These are phyloP conservation scores for Melanopsichium pennsylvanicum DNA, from an alignment of 1,284 basidiomycete species.

Conservation along the genomic window DNA sequence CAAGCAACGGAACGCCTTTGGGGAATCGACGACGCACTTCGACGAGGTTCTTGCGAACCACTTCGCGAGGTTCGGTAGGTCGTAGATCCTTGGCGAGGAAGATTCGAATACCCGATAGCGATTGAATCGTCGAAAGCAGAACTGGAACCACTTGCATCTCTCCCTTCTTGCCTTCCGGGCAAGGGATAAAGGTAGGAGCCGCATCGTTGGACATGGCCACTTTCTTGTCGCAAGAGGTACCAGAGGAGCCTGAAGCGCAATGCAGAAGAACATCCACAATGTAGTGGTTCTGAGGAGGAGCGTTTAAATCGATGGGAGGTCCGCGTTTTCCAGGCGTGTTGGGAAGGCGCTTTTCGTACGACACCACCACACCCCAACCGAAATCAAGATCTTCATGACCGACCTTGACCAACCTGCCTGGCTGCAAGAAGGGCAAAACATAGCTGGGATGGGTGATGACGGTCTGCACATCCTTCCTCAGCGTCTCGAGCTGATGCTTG, in stretches of 20 bases:
- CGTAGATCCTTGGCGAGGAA: conserved; percentile 90
- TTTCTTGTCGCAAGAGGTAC: conserved; percentile 24
- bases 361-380: conserved; percentile 93
- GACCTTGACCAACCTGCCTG: conserved; percentile 88
- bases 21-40: conserved; percentile 91
- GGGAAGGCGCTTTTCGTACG: conserved; percentile 83
- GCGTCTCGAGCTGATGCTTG: conserved; percentile 87
- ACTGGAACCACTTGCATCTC: conserved; percentile 88
- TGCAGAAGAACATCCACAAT: conserved; percentile 91
- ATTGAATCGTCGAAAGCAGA: conserved; percentile 83
- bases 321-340: conserved; percentile 45
- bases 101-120: conserved; percentile 85
- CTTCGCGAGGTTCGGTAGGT: conserved; percentile 77
- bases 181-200: conserved; percentile 41
- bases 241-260: conserved; percentile 74
- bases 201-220: conserved; percentile 8
- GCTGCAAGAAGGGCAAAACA: conserved; percentile 88
- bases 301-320: conserved; percentile 66
- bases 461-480: conserved; percentile 82
- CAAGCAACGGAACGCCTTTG: conserved; percentile 81
- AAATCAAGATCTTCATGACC: conserved; percentile 87
- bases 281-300: conserved; percentile 88
- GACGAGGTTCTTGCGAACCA: conserved; percentile 84
- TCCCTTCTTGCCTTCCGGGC: conserved; percentile 46
- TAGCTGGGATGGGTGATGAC: conserved; percentile 96